Base-by-base conservation (phyloP, 208 protist genomes). In the Acanthamoeba lenticulata region DNA sequence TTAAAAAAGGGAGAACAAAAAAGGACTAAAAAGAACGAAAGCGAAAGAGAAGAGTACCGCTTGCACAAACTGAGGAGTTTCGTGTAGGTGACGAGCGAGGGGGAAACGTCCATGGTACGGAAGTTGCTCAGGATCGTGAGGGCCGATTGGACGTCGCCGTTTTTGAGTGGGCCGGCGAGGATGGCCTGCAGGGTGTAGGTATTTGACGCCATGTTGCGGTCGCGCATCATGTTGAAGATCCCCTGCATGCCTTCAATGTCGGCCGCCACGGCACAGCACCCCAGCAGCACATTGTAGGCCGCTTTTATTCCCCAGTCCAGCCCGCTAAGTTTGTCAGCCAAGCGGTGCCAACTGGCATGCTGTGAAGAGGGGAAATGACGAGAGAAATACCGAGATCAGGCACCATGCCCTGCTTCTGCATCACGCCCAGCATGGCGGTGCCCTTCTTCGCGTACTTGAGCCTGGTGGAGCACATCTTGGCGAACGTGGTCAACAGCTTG, bases 231-330 rank as follows among this genome's bases (percentile, higher is more conserved):
- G n/a, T 29, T 6, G 7, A 86, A 36, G 21, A 86, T 57, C 21
- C 57, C n/a, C 42, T 86, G 77, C 77, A 86, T 47, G 27, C 29
- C 44, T 32, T 11, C 0, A 6, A 57, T 86, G 77, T 86, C 44
- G 27, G 7, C 44, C 15, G 24, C 34, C 3, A 86, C 27, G 11
- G 77, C 0, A 24, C 77, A 86, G 77, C 77, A 86, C 38, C 36
- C 29, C 77, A 86, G 27, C 5, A 86, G 77, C n/a, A 44, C 77
- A 27, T 86, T 86, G 44, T 38, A 86, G 44, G 77, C 45, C n/a
- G 77, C 77, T 86, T 2, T 17, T 13, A 77, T 44, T 4, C 36
- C 65, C 36, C 57, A 34, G 1, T 24, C 52, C n/a, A 57, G 1
- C 15, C 15, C 52, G 27, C 52, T 21, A 60, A n/a, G 52, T 60